Percentiles rank a stretch among this genome's conserved stretches.
phyloP scores from a whole-genome alignment of 176 grass and related monocot genomes.

The barley (Hordeum vulgare) region DNA sequence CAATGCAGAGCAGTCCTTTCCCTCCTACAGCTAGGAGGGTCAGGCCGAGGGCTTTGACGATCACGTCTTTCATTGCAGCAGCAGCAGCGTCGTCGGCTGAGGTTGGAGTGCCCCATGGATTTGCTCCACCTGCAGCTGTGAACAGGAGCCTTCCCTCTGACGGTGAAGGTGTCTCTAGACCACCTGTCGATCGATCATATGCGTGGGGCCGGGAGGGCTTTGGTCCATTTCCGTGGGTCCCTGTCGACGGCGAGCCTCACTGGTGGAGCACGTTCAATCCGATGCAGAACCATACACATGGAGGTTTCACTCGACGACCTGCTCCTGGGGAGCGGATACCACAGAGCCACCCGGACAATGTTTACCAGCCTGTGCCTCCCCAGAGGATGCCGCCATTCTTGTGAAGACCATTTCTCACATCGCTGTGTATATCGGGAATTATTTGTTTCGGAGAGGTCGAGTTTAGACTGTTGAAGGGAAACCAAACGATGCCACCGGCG shows the following conservation, averaged over 20 bases:
- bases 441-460: constrained; percentile 27
- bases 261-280: constrained; percentile 78
- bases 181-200: constrained; percentile 44
- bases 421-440: constrained; percentile 30
- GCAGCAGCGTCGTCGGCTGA: constrained; percentile 44
- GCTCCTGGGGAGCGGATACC: constrained; percentile 33
- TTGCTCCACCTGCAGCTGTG: constrained; percentile 34
- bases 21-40: constrained; percentile 54
- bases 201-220: constrained; percentile 50
- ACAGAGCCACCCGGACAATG: constrained; percentile 42
- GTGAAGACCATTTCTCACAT: constrained; percentile 18
- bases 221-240: constrained; percentile 47
- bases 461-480: not conserved
- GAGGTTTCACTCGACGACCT: constrained; percentile 45
- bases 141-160: constrained; percentile 42
- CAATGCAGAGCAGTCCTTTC: constrained; percentile 38
- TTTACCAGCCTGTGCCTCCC: constrained; percentile 41
- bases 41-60: constrained; percentile 65
- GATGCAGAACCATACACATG: constrained; percentile 47
- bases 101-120: constrained; percentile 48
- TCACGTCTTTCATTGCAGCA: constrained; percentile 62
- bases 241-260: constrained; percentile 51
- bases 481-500: not conserved
- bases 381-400: constrained; percentile 61
- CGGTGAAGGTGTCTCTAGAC: constrained; percentile 42